Evolutionary conservation across 2,329 filamentous ascomycete genomes (phyloP).

Genomic region (Fusarium sp.): DNA sequence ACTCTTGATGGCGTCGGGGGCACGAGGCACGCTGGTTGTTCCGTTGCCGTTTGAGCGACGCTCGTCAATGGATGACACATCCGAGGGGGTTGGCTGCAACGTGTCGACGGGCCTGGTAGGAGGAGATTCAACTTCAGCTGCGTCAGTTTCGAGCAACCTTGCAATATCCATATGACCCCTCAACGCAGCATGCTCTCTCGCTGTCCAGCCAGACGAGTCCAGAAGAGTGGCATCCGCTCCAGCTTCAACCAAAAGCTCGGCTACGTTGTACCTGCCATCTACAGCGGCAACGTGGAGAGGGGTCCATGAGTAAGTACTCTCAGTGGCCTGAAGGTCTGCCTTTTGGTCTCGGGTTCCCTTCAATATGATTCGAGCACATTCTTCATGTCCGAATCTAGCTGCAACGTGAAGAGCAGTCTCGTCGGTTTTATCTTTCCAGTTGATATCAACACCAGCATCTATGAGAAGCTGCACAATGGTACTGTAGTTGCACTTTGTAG

Average conservation of each 20-base stretch:
- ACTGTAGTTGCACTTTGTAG: constrained; percentile 88
- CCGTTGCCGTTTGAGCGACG: constrained; percentile 68
- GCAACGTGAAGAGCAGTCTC: constrained; percentile 95
- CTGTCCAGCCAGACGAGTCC: constrained; percentile 94
- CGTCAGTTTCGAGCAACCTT: constrained; percentile 71
- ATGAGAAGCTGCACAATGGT: constrained; percentile 89
- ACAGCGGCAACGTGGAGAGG: constrained; percentile 94
- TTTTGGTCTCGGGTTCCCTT: constrained; percentile 78
- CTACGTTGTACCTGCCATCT: constrained; percentile 83
- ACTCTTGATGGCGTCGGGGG: constrained; percentile 86
- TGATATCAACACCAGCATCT: constrained; percentile 90
- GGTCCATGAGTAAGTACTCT: constrained; percentile 93
- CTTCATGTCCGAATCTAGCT: constrained; percentile 85
- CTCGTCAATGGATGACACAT: constrained; percentile 72
- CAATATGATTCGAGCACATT: constrained; percentile 83
- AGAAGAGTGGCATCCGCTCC: constrained; percentile 80
- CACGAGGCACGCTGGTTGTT: constrained; percentile 61
- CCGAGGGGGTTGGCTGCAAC: constrained; percentile 50
- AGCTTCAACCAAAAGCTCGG: constrained; percentile 80
- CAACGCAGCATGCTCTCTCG: constrained; percentile 91
- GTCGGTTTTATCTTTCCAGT: constrained; percentile 89
- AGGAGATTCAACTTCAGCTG: constrained; percentile 49
- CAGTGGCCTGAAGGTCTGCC: constrained; percentile 79
- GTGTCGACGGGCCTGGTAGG: constrained; percentile 39
- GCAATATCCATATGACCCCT: constrained; percentile 90